Percentiles rank a stretch among this genome's conserved stretches.
phyloP scores from a whole-genome alignment of 2,329 filamentous ascomycete species.

The Exophiala aquamarina region DNA sequence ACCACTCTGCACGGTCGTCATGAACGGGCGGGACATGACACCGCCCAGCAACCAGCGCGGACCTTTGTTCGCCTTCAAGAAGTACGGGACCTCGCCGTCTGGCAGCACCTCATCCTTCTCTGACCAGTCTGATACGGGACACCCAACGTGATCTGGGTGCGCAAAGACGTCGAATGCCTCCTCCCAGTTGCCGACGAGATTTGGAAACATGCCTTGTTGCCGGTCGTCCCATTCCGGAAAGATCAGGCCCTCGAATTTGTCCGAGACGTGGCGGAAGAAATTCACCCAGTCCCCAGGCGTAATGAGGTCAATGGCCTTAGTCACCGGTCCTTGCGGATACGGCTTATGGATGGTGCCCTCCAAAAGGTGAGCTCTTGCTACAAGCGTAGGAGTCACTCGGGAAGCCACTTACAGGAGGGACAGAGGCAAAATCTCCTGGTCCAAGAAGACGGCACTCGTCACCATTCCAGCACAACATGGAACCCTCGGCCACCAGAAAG shows the following conservation, averaged over 20 bases:
- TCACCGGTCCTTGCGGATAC: conserved; percentile 53
- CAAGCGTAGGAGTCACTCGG: background rate
- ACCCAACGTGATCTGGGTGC: conserved; percentile 47
- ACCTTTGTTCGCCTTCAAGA: conserved; percentile 51
- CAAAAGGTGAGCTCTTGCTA: background rate
- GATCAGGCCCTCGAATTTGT: conserved; percentile 52
- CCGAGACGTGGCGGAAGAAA: conserved; percentile 59
- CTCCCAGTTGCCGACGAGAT: conserved; percentile 55
- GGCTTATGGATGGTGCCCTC: conserved; percentile 57
- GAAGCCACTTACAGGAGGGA: conserved; percentile 50
- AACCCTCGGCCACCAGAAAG: conserved; percentile 58
- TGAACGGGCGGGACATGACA: conserved; percentile 49
- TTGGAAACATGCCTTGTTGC: conserved; percentile 20
- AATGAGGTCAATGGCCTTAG: conserved; percentile 55
- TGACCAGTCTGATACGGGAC: conserved; percentile 45
- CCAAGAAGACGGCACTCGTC: conserved; percentile 54
- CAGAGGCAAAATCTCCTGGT: conserved; percentile 58
- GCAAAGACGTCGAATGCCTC: conserved; percentile 58
- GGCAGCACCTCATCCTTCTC: conserved; percentile 42
- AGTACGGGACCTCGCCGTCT: conserved; percentile 47
- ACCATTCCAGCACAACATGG: conserved; percentile 57
- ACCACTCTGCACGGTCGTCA: conserved; percentile 47
- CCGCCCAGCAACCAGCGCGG: conserved; percentile 49
- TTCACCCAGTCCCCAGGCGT: conserved; percentile 61
- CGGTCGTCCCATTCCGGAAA: conserved; percentile 54